Conservation (phyloP, 257 asterid species). For the Leonotis leonurus region DNA sequence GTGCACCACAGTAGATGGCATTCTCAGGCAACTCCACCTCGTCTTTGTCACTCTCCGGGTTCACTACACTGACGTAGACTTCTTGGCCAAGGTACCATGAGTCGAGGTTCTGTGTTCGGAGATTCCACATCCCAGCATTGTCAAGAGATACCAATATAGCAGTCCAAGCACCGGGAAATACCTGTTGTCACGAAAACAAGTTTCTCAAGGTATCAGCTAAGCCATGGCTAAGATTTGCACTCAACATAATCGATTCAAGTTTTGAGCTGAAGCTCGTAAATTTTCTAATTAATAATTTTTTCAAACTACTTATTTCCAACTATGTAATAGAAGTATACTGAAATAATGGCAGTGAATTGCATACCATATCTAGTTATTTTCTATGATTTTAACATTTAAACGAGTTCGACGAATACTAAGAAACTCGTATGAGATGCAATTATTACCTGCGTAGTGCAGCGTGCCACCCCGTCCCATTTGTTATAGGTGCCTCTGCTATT, state of each 20-base stretch:
- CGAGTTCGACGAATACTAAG: background rate
- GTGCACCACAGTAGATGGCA: conserved; percentile 74
- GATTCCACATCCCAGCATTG: conserved; percentile 89
- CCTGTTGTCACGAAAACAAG: conserved; percentile 39
- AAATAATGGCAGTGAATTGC: background rate
- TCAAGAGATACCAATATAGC: conserved; percentile 77
- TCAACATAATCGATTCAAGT: no score
- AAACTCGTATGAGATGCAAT: background rate
- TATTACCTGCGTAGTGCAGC: conserved; percentile 81
- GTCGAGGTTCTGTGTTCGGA: conserved; percentile 84
- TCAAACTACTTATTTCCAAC: background rate
- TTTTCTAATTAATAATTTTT: no score
- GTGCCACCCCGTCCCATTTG: conserved; percentile 98
- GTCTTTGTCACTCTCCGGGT: conserved; percentile 55
- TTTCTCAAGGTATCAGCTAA: background rate
- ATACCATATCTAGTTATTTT: background rate
- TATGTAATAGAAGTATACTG: no score
- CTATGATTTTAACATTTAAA: background rate
- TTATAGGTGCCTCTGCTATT: conserved; percentile 81
- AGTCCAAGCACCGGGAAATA: conserved; percentile 94
- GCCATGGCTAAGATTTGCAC: no score
- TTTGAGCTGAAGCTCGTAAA: no score
- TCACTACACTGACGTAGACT: conserved; percentile 61
- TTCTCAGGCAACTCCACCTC: conserved; percentile 70
- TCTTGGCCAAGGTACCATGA: conserved; percentile 97